Conservation (phyloP, 331 rosid species). For the Phaseolus coccineus region DNA sequence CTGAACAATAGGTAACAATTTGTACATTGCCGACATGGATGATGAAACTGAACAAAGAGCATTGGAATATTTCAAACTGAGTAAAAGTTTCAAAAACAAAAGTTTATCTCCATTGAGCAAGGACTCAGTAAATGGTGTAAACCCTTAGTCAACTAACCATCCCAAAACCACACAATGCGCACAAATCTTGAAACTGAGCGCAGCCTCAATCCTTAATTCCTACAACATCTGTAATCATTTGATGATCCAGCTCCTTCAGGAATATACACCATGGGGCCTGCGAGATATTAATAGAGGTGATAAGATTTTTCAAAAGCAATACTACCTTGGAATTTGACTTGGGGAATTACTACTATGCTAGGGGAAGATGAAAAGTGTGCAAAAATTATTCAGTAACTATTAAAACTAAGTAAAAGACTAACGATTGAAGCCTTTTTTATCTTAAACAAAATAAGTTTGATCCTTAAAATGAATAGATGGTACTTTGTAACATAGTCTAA, state of each 20-base stretch:
- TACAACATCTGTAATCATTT: not conserved
- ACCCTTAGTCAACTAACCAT: not conserved
- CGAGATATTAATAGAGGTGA: slow-evolving; percentile 15
- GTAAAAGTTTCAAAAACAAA: slow-evolving; percentile 33
- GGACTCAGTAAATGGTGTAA: slow-evolving; percentile 16
- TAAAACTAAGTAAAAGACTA: not conserved
- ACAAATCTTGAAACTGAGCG: not conserved
- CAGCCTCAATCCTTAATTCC: slow-evolving; percentile 28
- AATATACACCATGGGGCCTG: not conserved
- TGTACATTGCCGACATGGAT: slow-evolving; percentile 14
- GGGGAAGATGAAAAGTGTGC: not conserved
- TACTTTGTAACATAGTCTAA: not conserved
- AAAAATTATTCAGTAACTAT: slow-evolving; percentile 19
- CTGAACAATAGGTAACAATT: slow-evolving; percentile 33
- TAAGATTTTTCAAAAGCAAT: slow-evolving; percentile 21
- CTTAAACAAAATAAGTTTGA: slow-evolving; percentile 12
- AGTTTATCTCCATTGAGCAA: not conserved
- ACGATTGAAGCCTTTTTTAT: slow-evolving; percentile 16
- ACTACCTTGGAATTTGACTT: not conserved
- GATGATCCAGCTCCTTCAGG: not conserved
- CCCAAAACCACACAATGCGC: not conserved
- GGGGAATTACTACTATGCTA: not conserved
- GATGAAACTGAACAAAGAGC: slow-evolving; percentile 28
- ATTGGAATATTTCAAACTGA: not conserved
- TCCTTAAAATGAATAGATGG: slow-evolving; percentile 13